A percentile compares a stretch with the other conserved stretches of the same genome.
Conservation (phyloP, 192 early-diverging fungal genomes). For the Backusella morwellensis region DNA sequence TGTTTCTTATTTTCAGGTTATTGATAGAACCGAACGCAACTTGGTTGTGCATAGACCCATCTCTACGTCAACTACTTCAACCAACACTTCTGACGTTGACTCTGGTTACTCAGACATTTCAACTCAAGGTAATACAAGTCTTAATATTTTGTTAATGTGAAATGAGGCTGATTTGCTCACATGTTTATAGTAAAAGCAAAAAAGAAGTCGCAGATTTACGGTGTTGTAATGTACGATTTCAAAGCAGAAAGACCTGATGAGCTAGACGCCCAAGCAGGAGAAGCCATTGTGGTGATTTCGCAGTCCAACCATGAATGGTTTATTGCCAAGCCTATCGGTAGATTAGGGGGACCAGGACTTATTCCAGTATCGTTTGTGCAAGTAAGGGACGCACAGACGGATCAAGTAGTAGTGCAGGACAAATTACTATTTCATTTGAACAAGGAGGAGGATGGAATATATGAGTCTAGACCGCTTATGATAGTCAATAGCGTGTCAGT, state of each 20-base stretch:
- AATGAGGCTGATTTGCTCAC: not conserved
- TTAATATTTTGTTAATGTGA: not conserved
- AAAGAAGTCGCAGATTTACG: constrained; percentile 37
- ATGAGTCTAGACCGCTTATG: constrained; percentile 9
- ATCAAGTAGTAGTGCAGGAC: constrained; percentile 56
- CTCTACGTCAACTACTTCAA: constrained; percentile 11
- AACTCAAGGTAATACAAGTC: constrained; percentile 15
- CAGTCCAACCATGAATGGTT: constrained; percentile 74
- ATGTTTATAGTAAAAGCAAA: not conserved
- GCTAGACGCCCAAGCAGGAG: constrained; percentile 56
- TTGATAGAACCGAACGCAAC: constrained; percentile 50
- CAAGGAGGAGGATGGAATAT: constrained; percentile 51
- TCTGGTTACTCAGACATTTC: constrained; percentile 25
- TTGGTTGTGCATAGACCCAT: constrained; percentile 17
- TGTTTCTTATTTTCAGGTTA: constrained; percentile 64
- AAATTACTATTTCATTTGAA: not conserved
- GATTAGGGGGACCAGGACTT: constrained; percentile 59
- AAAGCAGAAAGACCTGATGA: constrained; percentile 64
- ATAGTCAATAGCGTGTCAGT: constrained; percentile 53
- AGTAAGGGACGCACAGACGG: constrained; percentile 58
- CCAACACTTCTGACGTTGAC: constrained; percentile 34
- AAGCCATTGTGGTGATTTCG: constrained; percentile 68
- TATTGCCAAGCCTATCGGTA: constrained; percentile 61
- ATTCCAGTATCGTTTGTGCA: constrained; percentile 77
- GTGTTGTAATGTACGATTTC: constrained; percentile 70